Percentiles rank a stretch among this genome's conserved stretches.
phyloP scores from a whole-genome alignment of 2,329 filamentous ascomycete genomes.

The Pezicula carpinea region DNA sequence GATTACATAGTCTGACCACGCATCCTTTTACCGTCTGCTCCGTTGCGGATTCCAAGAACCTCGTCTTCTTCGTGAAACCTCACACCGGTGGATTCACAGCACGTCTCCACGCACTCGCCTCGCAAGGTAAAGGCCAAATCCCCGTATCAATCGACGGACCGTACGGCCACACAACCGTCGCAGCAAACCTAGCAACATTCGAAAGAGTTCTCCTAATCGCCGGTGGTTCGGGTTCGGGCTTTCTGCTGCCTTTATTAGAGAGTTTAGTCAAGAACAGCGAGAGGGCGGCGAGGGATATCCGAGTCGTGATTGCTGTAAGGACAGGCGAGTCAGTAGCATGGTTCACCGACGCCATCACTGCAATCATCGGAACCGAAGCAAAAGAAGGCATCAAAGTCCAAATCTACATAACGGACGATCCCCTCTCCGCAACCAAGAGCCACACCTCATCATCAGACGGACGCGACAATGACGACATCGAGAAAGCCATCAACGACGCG shows the following conservation, averaged over 20 bases:
- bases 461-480: not conserved
- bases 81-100: conserved; percentile 6
- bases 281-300: not conserved
- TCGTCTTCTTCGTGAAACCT: conserved; percentile 10
- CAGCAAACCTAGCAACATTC: not conserved
- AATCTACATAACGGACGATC: conserved; percentile 4
- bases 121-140: not conserved
- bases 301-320: conserved; percentile 1
- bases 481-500: not conserved
- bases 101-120: not conserved
- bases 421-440: not conserved
- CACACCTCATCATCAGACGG: not conserved
- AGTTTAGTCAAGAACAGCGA: not conserved
- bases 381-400: not conserved
- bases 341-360: not conserved
- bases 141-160: conserved; percentile 12
- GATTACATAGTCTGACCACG: conserved; percentile 64
- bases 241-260: conserved; percentile 7
- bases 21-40: conserved; percentile 93
- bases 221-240: conserved; percentile 9
- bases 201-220: conserved; percentile 10
- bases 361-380: not conserved
- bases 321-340: not conserved
- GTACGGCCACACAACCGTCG: conserved; percentile 5
- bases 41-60: conserved; percentile 32